Conservation (phyloP, 192 early-diverging fungal species). For the Backusella circina region DNA sequence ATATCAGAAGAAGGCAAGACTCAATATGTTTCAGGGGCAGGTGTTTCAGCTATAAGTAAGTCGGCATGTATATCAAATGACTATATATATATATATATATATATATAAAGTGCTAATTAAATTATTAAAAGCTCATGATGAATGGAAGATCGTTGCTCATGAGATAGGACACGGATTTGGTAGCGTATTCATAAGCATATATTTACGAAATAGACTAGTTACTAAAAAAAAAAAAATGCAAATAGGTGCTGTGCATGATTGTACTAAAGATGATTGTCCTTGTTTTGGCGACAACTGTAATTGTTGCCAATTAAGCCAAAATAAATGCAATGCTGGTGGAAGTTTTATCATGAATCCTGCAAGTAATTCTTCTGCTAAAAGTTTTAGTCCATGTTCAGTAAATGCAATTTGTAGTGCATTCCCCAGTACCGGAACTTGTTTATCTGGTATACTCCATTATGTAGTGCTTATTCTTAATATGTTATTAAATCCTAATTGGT, state of each 20-base stretch:
- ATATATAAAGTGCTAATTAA: background rate
- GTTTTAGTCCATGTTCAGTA: conserved; percentile 65
- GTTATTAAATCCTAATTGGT: background rate
- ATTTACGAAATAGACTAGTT: background rate
- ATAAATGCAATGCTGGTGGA: background rate
- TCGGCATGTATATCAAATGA: background rate
- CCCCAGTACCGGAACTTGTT: conserved; percentile 22
- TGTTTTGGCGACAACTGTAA: conserved; percentile 37
- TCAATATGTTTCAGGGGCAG: conserved; percentile 75
- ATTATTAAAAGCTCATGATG: conserved; percentile 46
- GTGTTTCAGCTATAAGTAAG: conserved; percentile 73
- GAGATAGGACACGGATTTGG: conserved; percentile 87
- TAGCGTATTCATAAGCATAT: conserved; percentile 1
- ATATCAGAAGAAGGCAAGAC: conserved; percentile 36
- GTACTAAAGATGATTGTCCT: conserved; percentile 62
- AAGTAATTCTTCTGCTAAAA: conserved; percentile 50
- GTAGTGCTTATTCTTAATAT: background rate
- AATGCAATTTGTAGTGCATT: conserved; percentile 45
- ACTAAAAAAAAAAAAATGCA: background rate
- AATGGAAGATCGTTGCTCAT: conserved; percentile 96
- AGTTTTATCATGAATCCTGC: conserved; percentile 49
- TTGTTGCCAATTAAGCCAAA: conserved; percentile 47
- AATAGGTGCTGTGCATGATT: conserved; percentile 88
- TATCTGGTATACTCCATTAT: conserved; percentile 23
- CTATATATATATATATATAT: background rate